These are phyloP conservation scores for Boletus insuetus DNA, from an alignment of 768 basidiomycete species.

Conservation along the genomic window DNA sequence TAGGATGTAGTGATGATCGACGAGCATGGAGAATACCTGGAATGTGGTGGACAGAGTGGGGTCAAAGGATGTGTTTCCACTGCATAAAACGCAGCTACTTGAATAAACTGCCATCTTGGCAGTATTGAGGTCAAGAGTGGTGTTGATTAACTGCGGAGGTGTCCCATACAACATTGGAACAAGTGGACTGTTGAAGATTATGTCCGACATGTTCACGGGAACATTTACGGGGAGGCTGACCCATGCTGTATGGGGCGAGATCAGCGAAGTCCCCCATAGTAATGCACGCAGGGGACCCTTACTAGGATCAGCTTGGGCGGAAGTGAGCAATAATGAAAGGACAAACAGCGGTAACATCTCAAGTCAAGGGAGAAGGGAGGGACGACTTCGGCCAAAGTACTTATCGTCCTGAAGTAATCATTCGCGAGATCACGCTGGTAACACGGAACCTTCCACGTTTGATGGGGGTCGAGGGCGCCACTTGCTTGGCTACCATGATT, in stretches of 20 bases:
- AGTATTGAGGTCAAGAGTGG: constrained; percentile 17
- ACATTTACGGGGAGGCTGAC: constrained; percentile 15
- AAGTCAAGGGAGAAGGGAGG: neutral
- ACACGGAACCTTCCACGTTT: too few species aligned
- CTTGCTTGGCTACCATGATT: too few species aligned
- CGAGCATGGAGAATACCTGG: constrained; percentile 7
- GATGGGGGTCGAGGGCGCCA: too few species aligned
- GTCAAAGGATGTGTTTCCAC: constrained; percentile 17
- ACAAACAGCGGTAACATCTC: neutral
- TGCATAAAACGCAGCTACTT: constrained; percentile 20
- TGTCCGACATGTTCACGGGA: constrained; percentile 8
- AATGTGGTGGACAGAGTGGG: constrained; percentile 14
- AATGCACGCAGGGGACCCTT: too few species aligned
- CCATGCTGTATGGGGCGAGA: constrained; percentile 8
- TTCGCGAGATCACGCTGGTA: too few species aligned
- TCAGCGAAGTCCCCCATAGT: neutral
- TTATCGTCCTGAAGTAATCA: too few species aligned
- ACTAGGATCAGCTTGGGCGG: neutral
- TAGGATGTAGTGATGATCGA: neutral
- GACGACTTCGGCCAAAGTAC: too few species aligned
- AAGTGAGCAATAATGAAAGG: neutral
- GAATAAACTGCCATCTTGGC: constrained; percentile 21
- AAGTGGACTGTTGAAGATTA: constrained; percentile 14
- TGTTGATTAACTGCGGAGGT: constrained; percentile 14
- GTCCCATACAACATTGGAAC: constrained; percentile 17